A percentile compares a stretch with the other conserved stretches of the same genome.
Conservation (phyloP, 192 early-diverging fungal genomes). For the Coemansia sp. region DNA sequence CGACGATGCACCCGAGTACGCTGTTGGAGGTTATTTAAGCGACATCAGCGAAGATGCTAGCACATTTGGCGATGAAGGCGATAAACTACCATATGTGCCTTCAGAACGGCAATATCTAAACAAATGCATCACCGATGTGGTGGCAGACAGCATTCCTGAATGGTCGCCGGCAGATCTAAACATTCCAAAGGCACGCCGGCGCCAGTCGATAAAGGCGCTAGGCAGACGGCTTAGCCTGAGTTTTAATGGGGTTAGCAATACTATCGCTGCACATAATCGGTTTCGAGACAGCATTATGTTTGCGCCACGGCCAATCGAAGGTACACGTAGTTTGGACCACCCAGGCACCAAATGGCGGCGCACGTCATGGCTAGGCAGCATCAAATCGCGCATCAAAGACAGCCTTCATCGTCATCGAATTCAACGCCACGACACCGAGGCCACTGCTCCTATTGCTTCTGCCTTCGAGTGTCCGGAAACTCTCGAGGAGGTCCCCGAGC, state of each 20-base stretch:
- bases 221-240: constrained; percentile 31
- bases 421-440: constrained; percentile 1
- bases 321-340: constrained; percentile 5
- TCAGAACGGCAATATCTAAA: constrained; percentile 27
- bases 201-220: constrained; percentile 23
- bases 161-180: not conserved
- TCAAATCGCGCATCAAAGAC: constrained; percentile 18
- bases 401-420: constrained; percentile 5
- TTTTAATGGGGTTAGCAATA: not conserved
- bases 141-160: not conserved
- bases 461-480: not conserved
- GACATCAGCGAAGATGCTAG: constrained; percentile 28
- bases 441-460: not conserved
- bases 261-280: too few species aligned
- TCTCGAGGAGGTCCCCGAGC: not conserved
- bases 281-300: not conserved
- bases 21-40: constrained; percentile 27
- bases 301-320: not conserved
- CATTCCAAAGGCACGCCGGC: constrained; percentile 5
- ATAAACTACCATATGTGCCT: not conserved
- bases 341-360: constrained; percentile 10
- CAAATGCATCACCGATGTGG: constrained; percentile 11
- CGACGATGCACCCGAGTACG: not conserved
- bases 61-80: not conserved
- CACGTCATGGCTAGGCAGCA: constrained; percentile 34